Conservation (phyloP, 2,329 filamentous ascomycete genomes). For the Falciphora oryzae region DNA sequence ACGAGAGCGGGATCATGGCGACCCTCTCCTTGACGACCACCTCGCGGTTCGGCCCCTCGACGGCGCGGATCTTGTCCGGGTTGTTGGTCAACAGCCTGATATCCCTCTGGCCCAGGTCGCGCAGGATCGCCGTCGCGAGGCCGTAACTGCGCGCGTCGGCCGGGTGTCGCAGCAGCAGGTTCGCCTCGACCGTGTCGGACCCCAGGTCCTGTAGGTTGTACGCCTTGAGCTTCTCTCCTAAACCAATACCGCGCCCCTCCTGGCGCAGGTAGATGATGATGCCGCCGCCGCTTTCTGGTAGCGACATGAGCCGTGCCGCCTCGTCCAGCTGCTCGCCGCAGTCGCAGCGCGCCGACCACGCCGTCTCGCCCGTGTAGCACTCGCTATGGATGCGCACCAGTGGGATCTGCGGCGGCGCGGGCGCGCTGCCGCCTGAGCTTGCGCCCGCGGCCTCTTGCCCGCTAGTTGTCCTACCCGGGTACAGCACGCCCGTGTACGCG, state of each 20-base stretch:
- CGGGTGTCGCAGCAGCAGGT: constrained; percentile 82
- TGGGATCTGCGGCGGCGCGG: constrained; percentile 38
- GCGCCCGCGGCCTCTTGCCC: constrained; percentile 36
- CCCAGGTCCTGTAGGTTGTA: constrained; percentile 97
- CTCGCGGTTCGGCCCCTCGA: constrained; percentile 87
- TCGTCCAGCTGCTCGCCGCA: constrained; percentile 98
- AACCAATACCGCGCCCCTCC: constrained; percentile 90
- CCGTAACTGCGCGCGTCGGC: constrained; percentile 94
- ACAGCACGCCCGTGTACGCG: constrained; percentile 83
- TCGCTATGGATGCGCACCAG: constrained; percentile 95
- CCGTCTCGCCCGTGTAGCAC: constrained; percentile 97
- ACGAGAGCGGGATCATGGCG: constrained; percentile 91
- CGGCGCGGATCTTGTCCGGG: constrained; percentile 89
- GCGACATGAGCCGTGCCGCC: constrained; percentile 85
- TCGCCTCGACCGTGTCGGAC: constrained; percentile 96
- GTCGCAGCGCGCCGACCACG: constrained; percentile 96
- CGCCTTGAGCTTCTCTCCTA: constrained; percentile 93
- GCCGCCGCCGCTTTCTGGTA: constrained; percentile 53
- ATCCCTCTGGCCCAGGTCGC: constrained; percentile 74
- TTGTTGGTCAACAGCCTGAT: constrained; percentile 91
- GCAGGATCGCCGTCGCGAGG: constrained; percentile 89
- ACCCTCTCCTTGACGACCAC: constrained; percentile 84
- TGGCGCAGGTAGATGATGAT: constrained; percentile 95
- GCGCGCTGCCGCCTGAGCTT: constrained; percentile 9
- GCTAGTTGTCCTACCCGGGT: constrained; percentile 75